These are phyloP conservation scores for Skeletonema tropicum DNA, from an alignment of 108 stramenopile genomes.

Conservation along the genomic window DNA sequence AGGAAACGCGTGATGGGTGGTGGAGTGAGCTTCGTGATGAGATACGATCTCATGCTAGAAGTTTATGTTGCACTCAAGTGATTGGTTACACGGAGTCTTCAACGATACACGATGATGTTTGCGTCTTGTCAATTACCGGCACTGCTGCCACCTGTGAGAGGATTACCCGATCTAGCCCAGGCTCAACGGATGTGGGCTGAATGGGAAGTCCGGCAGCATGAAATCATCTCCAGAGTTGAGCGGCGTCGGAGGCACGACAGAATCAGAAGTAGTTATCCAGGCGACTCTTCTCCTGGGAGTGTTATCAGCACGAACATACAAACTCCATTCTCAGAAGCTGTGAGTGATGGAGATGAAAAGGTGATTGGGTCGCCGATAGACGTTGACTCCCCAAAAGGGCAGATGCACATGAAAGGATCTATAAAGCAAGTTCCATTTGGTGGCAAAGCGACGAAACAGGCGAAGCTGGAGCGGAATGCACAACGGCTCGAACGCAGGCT, in stretches of 20 bases:
- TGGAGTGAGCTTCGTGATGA: slow-evolving; percentile 97
- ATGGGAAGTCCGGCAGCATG: slow-evolving; percentile 39
- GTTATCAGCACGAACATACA: slow-evolving; percentile 33
- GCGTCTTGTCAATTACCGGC: slow-evolving; percentile 91
- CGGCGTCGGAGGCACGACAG: slow-evolving; percentile 15
- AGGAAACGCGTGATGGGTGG: slow-evolving; percentile 96
- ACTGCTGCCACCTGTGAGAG: slow-evolving; percentile 93
- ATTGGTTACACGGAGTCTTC: slow-evolving; percentile 93
- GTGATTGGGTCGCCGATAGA: slow-evolving; percentile 8
- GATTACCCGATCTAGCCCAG: slow-evolving; percentile 70
- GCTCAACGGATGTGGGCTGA: slow-evolving; percentile 64
- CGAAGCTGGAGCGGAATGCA: slow-evolving; percentile 38
- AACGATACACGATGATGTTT: slow-evolving; percentile 96
- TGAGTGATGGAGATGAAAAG: slow-evolving; percentile 47
- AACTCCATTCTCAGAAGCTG: slow-evolving; percentile 42
- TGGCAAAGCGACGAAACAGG: slow-evolving; percentile 43
- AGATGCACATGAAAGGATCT: slow-evolving; percentile 22
- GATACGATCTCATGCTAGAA: slow-evolving; percentile 90
- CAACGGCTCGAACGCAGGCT: slow-evolving; percentile 46
- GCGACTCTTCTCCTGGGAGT: slow-evolving; percentile 45
- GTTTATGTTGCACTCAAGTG: slow-evolving; percentile 92
- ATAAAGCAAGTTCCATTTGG: slow-evolving; percentile 29
- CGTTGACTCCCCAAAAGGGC: slow-evolving; percentile 14
- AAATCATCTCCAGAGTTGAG: slow-evolving; percentile 26
- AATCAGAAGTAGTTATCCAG: slow-evolving; percentile 21